Percentiles rank a stretch among this genome's conserved stretches.
These are phyloP conservation scores for Tephrocybe sp. DNA, from an alignment of 768 basidiomycete genomes.

Conservation along the genomic window DNA sequence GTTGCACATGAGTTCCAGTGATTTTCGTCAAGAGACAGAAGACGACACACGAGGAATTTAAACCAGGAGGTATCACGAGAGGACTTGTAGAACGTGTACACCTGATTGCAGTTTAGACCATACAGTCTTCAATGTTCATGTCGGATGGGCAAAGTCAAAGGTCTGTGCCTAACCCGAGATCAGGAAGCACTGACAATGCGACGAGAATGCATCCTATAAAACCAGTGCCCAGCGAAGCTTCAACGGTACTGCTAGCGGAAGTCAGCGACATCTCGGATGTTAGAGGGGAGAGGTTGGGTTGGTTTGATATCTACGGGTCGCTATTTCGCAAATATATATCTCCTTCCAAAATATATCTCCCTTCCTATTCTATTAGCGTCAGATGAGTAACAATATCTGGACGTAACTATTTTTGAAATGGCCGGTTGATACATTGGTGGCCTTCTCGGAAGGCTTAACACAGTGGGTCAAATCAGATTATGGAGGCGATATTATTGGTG, in stretches of 20 bases:
- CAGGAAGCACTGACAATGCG: not conserved
- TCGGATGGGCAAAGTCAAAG: not conserved
- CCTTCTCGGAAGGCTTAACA: too few relatives aligned
- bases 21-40: not conserved
- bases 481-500: too few relatives aligned
- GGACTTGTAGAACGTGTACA: slow-evolving; percentile 1
- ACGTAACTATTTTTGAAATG: too few relatives aligned
- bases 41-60: not conserved
- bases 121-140: not conserved
- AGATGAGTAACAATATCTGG: too few relatives aligned
- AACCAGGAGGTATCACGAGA: not conserved
- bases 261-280: not conserved
- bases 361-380: too few relatives aligned
- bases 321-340: not conserved
- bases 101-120: slow-evolving; percentile 2
- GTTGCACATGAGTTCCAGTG: not conserved
- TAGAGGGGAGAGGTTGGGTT: not conserved
- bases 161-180: not conserved
- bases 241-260: not conserved
- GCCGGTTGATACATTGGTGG: too few relatives aligned
- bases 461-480: too few relatives aligned
- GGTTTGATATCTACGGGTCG: not conserved
- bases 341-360: too few relatives aligned
- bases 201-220: slow-evolving; percentile 1
- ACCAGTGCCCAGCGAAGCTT: not conserved